Base-by-base conservation (phyloP, 139 green algal genomes). In the Chlamydomonas sphaeroides region DNA sequence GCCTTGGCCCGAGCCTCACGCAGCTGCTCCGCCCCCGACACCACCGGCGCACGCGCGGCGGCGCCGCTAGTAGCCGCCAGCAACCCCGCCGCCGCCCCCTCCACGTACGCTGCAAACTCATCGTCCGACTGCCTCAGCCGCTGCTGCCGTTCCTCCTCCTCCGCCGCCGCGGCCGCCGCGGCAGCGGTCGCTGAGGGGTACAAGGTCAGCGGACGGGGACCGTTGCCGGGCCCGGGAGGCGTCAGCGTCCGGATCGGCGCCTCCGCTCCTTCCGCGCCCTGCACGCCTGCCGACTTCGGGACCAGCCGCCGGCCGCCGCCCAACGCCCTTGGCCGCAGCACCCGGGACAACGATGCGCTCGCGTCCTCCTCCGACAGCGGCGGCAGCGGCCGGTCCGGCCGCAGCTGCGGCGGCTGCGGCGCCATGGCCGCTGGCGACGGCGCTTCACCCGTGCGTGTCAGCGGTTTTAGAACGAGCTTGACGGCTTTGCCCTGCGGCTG, bases 71-170 rank as follows among this genome's bases (percentile, higher is more conserved):
- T n/a, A n/a, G n/a, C n/a, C n/a, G n/a, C n/a, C n/a, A n/a, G 49
- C 39, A 49, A 39, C 30, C 30, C 39, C 42, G 41, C 59, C 39
- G 73, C 73, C 26, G 70, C 18, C 0, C 42, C 62, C 45, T 82
- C 75, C 1, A 82, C 42, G 32, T 65, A 82, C 8, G 8, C 14
- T 5, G 41, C 75, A 38, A 65, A 82, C n/a, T 72, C 62, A 26
- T 82, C 75, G 38, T 82, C 69, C 2, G 30, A 42, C 14, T 21
- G n/a, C n/a, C 30, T 61, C 61, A 73, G 18, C 45, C 6, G 33
- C 33, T 15, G 33, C 63, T 3, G 11, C 63, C 45, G 25, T 6
- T 26, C 8, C 39, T 23, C 30, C 42, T 25, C 38, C 8, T 26
- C 23, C 42, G 18, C 39, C 36, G 28, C 25, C 38, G 18, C 32